Evolutionary conservation across 2,329 filamentous ascomycete genomes (phyloP).

Genomic region (Aphanoascus verrucosus): DNA sequence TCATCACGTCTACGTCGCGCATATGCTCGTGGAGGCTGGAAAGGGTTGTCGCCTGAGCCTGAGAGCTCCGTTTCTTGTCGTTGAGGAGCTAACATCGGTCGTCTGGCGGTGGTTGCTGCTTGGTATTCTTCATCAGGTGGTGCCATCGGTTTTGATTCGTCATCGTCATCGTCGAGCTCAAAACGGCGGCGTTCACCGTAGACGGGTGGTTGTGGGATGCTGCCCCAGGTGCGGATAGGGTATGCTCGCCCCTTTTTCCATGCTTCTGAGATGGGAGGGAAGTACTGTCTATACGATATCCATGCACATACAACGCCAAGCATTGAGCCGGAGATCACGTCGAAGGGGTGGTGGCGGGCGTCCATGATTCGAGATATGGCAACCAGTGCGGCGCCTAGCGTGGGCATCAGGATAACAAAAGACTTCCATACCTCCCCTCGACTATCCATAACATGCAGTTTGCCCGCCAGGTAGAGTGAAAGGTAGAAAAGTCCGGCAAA

Average conservation of each 20-base stretch:
- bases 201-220: constrained; percentile 12
- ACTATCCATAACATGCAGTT: constrained; percentile 50
- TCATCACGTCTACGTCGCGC: constrained; percentile 2
- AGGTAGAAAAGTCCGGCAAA: constrained; percentile 51
- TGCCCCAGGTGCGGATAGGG: constrained; percentile 47
- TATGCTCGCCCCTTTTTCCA: constrained; percentile 51
- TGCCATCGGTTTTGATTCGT: constrained; percentile 25
- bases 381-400: constrained; percentile 45
- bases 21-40: constrained; percentile 8
- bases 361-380: constrained; percentile 52
- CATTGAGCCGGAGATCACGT: constrained; percentile 46
- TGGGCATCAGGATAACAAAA: constrained; percentile 44
- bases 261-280: constrained; percentile 45
- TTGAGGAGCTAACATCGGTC: constrained; percentile 17
- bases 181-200: constrained; percentile 4
- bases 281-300: constrained; percentile 49
- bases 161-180: constrained; percentile 12
- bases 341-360: constrained; percentile 51
- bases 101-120: constrained; percentile 4
- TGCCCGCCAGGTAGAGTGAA: constrained; percentile 50
- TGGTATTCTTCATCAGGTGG: constrained; percentile 22
- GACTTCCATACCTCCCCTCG: constrained; percentile 52
- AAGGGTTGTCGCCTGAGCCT: constrained; percentile 7
- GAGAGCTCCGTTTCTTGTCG: constrained; percentile 16
- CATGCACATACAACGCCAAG: constrained; percentile 45